These are phyloP conservation scores for Chlorella ohadii DNA, from an alignment of 139 green algal species.

Conservation along the genomic window DNA sequence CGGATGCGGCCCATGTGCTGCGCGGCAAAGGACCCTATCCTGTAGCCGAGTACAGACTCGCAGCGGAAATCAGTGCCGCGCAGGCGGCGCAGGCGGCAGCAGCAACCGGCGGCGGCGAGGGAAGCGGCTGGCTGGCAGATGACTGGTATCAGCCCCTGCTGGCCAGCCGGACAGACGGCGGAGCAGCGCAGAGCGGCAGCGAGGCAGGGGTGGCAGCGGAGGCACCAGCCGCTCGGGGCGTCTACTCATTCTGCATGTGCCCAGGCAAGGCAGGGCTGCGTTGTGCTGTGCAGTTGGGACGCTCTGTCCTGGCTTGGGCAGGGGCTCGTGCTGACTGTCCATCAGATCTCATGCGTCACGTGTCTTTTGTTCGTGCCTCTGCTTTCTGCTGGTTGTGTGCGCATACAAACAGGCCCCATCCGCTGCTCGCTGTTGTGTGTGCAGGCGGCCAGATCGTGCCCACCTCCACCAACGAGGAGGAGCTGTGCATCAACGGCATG, in stretches of 20 bases:
- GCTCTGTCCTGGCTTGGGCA: too few relatives aligned
- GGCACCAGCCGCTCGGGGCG: slow-evolving; percentile 35
- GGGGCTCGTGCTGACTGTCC: too few relatives aligned
- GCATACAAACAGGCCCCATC: too few relatives aligned
- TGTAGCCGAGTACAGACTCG: slow-evolving; percentile 85
- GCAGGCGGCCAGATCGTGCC: slow-evolving; percentile 76
- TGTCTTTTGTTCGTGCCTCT: too few relatives aligned
- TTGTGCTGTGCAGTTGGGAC: too few relatives aligned
- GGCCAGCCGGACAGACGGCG: background rate
- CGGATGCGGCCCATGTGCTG: slow-evolving; percentile 51
- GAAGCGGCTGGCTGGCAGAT: background rate
- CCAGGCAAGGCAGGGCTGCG: slow-evolving; percentile 32
- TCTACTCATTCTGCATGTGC: slow-evolving; percentile 95
- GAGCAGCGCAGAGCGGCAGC: background rate
- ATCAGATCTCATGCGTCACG: too few relatives aligned
- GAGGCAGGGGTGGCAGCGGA: background rate
- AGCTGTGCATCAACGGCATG: slow-evolving; percentile 94
- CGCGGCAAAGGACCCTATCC: slow-evolving; percentile 76
- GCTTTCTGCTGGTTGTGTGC: too few relatives aligned
- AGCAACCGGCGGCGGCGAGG: background rate
- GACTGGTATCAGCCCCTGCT: slow-evolving; percentile 31
- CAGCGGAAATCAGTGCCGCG: slow-evolving; percentile 38
- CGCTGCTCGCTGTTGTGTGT: too few relatives aligned
- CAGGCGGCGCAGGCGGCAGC: background rate
- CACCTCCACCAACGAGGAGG: slow-evolving; percentile 65